These are phyloP conservation scores for Russula virescens DNA, from an alignment of 768 basidiomycete species.

Conservation along the genomic window DNA sequence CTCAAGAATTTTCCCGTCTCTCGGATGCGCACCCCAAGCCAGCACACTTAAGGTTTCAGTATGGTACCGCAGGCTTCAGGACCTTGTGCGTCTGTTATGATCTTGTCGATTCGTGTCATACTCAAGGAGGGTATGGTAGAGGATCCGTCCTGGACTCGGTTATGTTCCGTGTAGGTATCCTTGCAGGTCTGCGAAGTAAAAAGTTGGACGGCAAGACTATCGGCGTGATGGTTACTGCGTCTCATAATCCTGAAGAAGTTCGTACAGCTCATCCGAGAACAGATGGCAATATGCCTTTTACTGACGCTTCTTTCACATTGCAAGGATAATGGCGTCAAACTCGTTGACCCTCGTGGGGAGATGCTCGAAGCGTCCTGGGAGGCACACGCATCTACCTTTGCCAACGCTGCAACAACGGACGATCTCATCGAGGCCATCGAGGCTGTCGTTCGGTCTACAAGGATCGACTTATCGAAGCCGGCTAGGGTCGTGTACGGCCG, in stretches of 20 bases:
- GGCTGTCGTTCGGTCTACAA: constrained; percentile 51
- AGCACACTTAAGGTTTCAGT: constrained; percentile 62
- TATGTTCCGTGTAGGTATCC: constrained; percentile 87
- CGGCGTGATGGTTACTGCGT: constrained; percentile 98
- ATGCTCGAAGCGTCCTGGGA: constrained; percentile 98
- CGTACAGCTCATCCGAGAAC: constrained; percentile 39
- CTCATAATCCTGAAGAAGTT: constrained; percentile 91
- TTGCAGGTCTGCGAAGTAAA: constrained; percentile 89
- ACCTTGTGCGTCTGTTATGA: constrained; percentile 57
- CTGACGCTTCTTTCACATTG: constrained; percentile 12
- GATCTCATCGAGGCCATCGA: constrained; percentile 66
- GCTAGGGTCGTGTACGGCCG: constrained; percentile 84
- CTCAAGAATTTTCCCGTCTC: constrained; percentile 43
- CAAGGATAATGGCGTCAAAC: constrained; percentile 97
- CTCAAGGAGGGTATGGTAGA: constrained; percentile 36
- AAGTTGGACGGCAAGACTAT: constrained; percentile 86
- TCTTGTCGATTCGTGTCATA: neutral
- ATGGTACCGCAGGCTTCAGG: constrained; percentile 94
- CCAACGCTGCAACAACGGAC: constrained; percentile 73
- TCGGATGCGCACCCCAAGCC: constrained; percentile 68
- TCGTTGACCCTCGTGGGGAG: constrained; percentile 95
- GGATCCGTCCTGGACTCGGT: constrained; percentile 75
- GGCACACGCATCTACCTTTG: constrained; percentile 72
- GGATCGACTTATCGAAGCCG: constrained; percentile 76
- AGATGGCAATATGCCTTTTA: neutral